phyloP scores from a whole-genome alignment of 140 eudicot genomes.

The Stevia rebaudiana region DNA sequence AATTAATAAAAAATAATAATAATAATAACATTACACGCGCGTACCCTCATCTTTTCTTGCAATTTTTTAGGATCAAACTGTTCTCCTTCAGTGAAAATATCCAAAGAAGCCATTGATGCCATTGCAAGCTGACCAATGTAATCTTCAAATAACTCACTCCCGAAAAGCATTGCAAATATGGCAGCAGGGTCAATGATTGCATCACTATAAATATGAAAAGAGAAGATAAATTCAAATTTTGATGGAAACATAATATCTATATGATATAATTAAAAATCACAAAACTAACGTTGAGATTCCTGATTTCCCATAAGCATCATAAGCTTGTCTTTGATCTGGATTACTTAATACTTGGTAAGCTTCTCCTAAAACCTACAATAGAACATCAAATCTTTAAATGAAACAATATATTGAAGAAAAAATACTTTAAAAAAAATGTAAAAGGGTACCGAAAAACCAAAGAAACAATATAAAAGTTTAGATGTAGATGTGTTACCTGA shows the following conservation, averaged over 20 bases:
- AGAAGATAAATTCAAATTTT: background rate
- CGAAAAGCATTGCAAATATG: constrained; percentile 96
- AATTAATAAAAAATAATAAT: background rate
- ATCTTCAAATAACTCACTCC: constrained; percentile 98
- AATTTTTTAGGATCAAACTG: constrained; percentile 78
- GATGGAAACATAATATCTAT: background rate
- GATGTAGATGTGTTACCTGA: constrained; percentile 45
- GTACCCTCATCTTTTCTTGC: constrained; percentile 95
- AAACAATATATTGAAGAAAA: background rate
- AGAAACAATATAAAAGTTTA: background rate
- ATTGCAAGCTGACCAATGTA: constrained; percentile 98
- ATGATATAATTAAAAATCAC: constrained; percentile 1
- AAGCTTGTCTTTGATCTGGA: constrained; percentile 82
- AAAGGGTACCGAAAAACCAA: background rate
- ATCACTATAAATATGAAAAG: constrained; percentile 51
- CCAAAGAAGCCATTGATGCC: constrained; percentile 99
- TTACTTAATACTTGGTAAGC: constrained; percentile 98
- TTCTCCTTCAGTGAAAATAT: constrained; percentile 78
- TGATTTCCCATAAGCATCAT: constrained; percentile 86
- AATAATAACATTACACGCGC: background rate
- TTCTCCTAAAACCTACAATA: constrained; percentile 77
- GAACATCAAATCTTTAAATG: background rate
- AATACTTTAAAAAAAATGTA: background rate
- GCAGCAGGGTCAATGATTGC: constrained; percentile 98
- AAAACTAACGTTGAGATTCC: constrained; percentile 92